phyloP scores from a whole-genome alignment of 306 rosid species.

The Corylus avellana region DNA sequence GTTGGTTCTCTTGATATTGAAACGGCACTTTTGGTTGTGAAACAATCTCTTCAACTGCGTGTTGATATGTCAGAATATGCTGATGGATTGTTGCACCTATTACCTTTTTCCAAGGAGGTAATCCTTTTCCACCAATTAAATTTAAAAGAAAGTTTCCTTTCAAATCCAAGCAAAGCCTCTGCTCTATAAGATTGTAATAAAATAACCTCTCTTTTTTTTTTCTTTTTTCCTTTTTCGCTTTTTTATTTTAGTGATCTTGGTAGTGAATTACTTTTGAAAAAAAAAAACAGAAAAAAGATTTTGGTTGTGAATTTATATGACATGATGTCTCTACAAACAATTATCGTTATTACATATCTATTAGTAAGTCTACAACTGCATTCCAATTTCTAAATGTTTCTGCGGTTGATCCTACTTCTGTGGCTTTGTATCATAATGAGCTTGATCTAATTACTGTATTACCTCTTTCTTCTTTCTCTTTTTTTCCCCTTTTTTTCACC shows the following conservation, averaged over 20 bases:
- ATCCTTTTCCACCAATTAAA: neutral
- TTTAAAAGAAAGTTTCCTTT: neutral
- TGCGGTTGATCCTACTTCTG: neutral
- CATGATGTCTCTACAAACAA: neutral
- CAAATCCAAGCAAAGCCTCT: neutral
- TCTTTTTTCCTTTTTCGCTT: neutral
- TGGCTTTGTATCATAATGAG: neutral
- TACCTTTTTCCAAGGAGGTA: slow-evolving; percentile 15
- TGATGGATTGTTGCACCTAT: neutral
- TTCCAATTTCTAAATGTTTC: neutral
- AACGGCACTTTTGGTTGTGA: slow-evolving; percentile 31
- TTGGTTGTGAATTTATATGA: neutral
- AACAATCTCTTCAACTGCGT: slow-evolving; percentile 29
- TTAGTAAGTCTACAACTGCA: neutral
- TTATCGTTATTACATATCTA: neutral
- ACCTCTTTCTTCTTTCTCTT: no score
- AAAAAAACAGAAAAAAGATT: no score
- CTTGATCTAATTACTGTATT: no score
- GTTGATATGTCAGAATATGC: neutral
- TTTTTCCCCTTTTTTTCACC: no score
- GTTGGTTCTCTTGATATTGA: slow-evolving; percentile 34
- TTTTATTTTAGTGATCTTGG: neutral
- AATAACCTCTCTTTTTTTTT: neutral
- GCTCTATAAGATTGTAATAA: neutral
- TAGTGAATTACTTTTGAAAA: neutral